phyloP scores from a whole-genome alignment of 139 green algal species.

The Astrephomene gubernaculifera region DNA sequence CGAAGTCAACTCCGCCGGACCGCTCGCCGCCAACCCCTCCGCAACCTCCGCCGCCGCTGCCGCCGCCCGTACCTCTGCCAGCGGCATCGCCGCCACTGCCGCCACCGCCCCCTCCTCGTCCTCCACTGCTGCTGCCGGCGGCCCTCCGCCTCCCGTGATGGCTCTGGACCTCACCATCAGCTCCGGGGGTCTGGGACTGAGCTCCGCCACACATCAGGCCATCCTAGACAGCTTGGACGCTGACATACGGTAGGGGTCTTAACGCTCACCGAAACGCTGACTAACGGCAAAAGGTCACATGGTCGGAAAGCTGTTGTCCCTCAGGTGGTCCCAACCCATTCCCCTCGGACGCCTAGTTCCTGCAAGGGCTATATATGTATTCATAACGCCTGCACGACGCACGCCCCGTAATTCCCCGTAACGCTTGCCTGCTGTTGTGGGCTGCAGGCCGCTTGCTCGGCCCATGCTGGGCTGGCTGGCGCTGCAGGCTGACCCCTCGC shows the following conservation, averaged over 20 bases:
- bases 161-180: background rate
- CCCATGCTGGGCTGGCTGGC: conserved; percentile 66
- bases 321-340: no score
- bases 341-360: no score
- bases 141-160: background rate
- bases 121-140: background rate
- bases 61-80: background rate
- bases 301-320: no score
- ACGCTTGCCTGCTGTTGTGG: no score
- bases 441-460: conserved; percentile 27
- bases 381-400: no score
- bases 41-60: background rate
- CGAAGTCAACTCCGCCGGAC: background rate
- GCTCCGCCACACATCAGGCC: conserved; percentile 1
- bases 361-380: no score
- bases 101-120: background rate
- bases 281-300: no score
- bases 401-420: no score
- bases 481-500: conserved; percentile 34
- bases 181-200: background rate
- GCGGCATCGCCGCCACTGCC: background rate
- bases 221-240: conserved; percentile 48
- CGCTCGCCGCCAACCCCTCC: background rate
- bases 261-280: no score
- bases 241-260: conserved; percentile 50